Conservation (phyloP, 768 basidiomycete species). For the Boletus tomentosulus region DNA sequence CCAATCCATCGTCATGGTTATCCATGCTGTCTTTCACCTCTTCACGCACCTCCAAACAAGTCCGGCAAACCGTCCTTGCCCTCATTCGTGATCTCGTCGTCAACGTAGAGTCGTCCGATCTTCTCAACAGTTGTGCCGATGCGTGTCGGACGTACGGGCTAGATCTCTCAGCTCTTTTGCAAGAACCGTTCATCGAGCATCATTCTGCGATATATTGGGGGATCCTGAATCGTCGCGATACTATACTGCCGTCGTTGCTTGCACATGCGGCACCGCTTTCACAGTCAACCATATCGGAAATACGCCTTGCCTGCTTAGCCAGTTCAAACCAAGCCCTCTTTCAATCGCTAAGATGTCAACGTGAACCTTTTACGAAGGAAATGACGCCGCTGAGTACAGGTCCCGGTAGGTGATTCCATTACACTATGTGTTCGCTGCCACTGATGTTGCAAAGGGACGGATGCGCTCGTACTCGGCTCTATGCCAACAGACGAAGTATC, state of each 20-base stretch:
- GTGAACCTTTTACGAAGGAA: constrained; percentile 6
- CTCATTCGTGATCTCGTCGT: constrained; percentile 55
- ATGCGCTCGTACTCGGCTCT: constrained; percentile 41
- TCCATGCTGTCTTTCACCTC: constrained; percentile 17
- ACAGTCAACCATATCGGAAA: constrained; percentile 48
- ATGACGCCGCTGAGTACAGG: constrained; percentile 11
- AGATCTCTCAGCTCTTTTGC: constrained; percentile 51
- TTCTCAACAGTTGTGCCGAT: constrained; percentile 44
- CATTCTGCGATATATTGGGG: constrained; percentile 74
- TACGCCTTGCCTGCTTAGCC: constrained; percentile 59
- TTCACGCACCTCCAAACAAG: constrained; percentile 39
- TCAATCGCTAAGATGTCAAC: constrained; percentile 19
- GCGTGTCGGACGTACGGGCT: constrained; percentile 51
- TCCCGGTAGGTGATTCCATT: constrained; percentile 4
- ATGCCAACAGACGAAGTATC: constrained; percentile 53
- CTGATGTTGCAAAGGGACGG: constrained; percentile 34
- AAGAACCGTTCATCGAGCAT: constrained; percentile 58
- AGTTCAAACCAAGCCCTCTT: constrained; percentile 24
- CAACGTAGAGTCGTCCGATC: constrained; percentile 14
- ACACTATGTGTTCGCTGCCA: too few relatives aligned
- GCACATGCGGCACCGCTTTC: constrained; percentile 46
- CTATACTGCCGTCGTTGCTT: constrained; percentile 48
- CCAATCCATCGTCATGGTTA: constrained; percentile 13
- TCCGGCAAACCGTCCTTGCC: constrained; percentile 47
- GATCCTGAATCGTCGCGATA: constrained; percentile 48